Evolutionary conservation across 176 grass and related monocot genomes (phyloP).

Genomic region (Tillandsia fasciculata): DNA sequence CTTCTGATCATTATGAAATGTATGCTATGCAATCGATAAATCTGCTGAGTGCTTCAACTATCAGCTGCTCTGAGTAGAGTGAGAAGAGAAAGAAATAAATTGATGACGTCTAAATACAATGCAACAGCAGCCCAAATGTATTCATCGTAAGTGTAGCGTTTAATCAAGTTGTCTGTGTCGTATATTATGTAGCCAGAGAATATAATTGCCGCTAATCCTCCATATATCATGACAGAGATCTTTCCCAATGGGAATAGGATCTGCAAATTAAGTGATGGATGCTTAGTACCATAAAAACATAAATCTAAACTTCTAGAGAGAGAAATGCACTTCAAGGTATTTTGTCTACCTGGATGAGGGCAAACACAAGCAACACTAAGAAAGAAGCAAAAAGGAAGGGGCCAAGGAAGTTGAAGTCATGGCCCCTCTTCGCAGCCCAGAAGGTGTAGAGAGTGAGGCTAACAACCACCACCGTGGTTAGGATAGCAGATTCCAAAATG

Average conservation of each 20-base stretch:
- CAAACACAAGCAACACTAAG: constrained; percentile 65
- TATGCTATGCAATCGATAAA: too few relatives aligned
- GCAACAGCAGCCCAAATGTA: constrained; percentile 71
- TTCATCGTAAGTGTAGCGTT: constrained; percentile 69
- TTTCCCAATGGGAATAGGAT: constrained; percentile 79
- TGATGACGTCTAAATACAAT: constrained; percentile 76
- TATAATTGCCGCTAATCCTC: constrained; percentile 49
- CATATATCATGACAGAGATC: constrained; percentile 77
- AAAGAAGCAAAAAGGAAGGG: constrained; percentile 78
- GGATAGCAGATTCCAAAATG: constrained; percentile 83
- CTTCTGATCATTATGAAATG: too few relatives aligned
- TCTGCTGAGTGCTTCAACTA: constrained; percentile 24
- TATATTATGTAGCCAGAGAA: constrained; percentile 87
- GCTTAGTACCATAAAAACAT: not conserved
- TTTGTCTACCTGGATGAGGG: constrained; percentile 54
- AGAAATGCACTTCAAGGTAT: not conserved
- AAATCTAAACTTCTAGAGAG: too few relatives aligned
- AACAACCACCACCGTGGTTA: constrained; percentile 69
- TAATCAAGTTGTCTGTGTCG: constrained; percentile 89
- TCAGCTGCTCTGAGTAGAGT: constrained; percentile 61
- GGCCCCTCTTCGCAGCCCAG: constrained; percentile 72
- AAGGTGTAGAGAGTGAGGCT: constrained; percentile 88
- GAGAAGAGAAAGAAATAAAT: constrained; percentile 69
- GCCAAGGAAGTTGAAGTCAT: constrained; percentile 89
- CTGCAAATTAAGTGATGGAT: constrained; percentile 17